A percentile compares a stretch with the other conserved stretches of the same genome.
Conservation (phyloP, 2,329 filamentous ascomycete genomes). For the Byssochlamys sp. region DNA sequence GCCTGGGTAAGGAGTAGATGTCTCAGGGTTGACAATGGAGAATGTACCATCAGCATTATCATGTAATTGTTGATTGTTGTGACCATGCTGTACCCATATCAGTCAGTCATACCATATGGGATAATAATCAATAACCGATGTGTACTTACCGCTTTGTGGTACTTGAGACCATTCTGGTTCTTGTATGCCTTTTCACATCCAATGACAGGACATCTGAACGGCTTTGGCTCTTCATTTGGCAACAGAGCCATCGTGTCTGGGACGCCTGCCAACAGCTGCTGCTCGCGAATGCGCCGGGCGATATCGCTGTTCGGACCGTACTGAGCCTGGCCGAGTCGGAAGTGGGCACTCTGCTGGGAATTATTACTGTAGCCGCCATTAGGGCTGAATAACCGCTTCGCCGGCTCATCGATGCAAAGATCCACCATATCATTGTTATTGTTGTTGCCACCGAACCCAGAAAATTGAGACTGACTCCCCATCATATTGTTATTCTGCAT, state of each 20-base stretch:
- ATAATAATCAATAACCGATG: conserved; percentile 3
- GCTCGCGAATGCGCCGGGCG: conserved; percentile 54
- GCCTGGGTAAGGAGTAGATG: conserved; percentile 84
- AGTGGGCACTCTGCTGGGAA: conserved; percentile 58
- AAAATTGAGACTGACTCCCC: conserved; percentile 32
- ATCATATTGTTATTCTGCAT: conserved; percentile 41
- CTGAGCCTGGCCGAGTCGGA: conserved; percentile 65
- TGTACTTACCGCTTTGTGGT: conserved; percentile 56
- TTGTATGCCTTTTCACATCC: conserved; percentile 99
- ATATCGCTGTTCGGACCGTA: conserved; percentile 69
- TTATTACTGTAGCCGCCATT: conserved; percentile 61
- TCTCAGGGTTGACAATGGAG: conserved; percentile 94
- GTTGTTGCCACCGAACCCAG: conserved; percentile 37
- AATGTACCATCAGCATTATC: conserved; percentile 96
- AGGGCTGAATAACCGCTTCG: conserved; percentile 83
- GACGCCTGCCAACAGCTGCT: conserved; percentile 52
- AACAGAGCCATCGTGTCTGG: conserved; percentile 38
- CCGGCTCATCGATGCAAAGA: conserved; percentile 77
- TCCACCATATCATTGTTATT: conserved; percentile 49
- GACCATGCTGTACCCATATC: conserved; percentile 56
- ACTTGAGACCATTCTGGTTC: conserved; percentile 98
- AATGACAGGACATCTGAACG: conserved; percentile 94
- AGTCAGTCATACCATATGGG: conserved; percentile 21
- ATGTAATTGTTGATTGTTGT: conserved; percentile 91
- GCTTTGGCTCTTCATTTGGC: conserved; percentile 83